Percentiles rank a stretch among this genome's conserved stretches.
Evolutionary conservation across 2,329 filamentous ascomycete species (phyloP).

Genomic region (Rhinocladiella mackenziei): DNA sequence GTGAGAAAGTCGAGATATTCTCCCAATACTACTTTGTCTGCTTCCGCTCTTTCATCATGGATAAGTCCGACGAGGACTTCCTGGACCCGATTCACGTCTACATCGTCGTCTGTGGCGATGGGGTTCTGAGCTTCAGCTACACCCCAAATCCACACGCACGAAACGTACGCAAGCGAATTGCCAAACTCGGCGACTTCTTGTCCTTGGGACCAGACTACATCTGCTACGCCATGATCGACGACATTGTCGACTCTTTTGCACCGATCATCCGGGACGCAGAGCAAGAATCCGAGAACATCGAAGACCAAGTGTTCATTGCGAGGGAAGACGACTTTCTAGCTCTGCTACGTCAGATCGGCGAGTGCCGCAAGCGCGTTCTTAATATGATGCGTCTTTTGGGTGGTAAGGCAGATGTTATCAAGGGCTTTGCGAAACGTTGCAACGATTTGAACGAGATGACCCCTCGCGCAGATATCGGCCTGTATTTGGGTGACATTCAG

Average conservation of each 20-base stretch:
- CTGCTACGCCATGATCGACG: slow-evolving; percentile 96
- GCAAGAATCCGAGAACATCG: slow-evolving; percentile 82
- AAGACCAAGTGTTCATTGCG: slow-evolving; percentile 91
- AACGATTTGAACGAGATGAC: slow-evolving; percentile 96
- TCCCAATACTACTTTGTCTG: slow-evolving; percentile 97
- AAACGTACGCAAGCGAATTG: slow-evolving; percentile 86
- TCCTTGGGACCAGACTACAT: slow-evolving; percentile 96
- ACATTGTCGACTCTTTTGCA: slow-evolving; percentile 94
- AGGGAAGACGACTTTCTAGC: slow-evolving; percentile 82
- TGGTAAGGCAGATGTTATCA: slow-evolving; percentile 97
- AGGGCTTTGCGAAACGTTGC: slow-evolving; percentile 96
- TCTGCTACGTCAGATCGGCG: slow-evolving; percentile 83
- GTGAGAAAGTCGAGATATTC: slow-evolving; percentile 98
- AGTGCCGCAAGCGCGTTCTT: slow-evolving; percentile 91
- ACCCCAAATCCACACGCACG: slow-evolving; percentile 79
- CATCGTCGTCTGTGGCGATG: slow-evolving; percentile 93
- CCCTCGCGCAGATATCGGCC: slow-evolving; percentile 89
- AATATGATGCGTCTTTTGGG: slow-evolving; percentile 86
- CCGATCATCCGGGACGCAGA: slow-evolving; percentile 86
- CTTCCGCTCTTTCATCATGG: slow-evolving; percentile 88
- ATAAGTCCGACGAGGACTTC: slow-evolving; percentile 73
- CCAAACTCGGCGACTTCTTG: slow-evolving; percentile 89
- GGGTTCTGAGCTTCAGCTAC: slow-evolving; percentile 92
- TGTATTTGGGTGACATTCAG: slow-evolving; percentile 96
- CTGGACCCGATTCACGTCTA: slow-evolving; percentile 96